Evolutionary conservation across 2,329 filamentous ascomycete genomes (phyloP), one percentile per base, ranked within the genome.

Genomic region (Trichoderma koningiopsis): DNA sequence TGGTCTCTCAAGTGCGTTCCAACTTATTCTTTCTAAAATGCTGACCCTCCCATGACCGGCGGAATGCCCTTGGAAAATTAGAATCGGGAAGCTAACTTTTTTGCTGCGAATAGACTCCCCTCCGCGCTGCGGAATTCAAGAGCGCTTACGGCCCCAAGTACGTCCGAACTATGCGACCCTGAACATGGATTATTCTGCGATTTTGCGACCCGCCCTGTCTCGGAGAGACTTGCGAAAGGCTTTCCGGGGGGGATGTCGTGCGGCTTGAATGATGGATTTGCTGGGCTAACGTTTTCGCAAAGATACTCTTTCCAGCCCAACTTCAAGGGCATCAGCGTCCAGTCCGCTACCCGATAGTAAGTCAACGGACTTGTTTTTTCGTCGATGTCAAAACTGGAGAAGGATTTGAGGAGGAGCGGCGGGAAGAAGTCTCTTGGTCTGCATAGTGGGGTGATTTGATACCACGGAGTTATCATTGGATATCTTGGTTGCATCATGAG

Each of bases 131-230:
- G 71, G 74, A 79, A 72, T 90, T 89, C 84, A 86, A 85, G 82
- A 90, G 87, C 81, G 82, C 84, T 73, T 89, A 88, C 78, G 88
- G 87, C 78, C 89, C 89, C 65, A 90, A 89, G 89, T 91, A 87
- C 81, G 79, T 78, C 71, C 43, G 47, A 31, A 49, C 37, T 27
- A 59, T 59, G 37, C 27, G 22, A 14, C 37, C 29, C 10, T 29
- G 55, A 58, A 1, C 14, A 24, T 37, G 29, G 29, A 22, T 4
- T 10, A 1, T 22, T 31, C 22, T 65, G 16, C 33, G 11, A n/a
- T n/a, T 35, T 24, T 5, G 35, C 29, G 19, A 27, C 7, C 49
- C 11, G 29, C 40, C 33, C 14, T 22, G 6, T 35, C 7, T 31
- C 27, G 22, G 33, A 14, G 19, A 6, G 49, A 16, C 10, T 52